Evolutionary conservation across 495 filamentous ascomycete species (phyloP), one percentile per base, ranked within the genome.

Genomic region (Articulospora tetracladia): DNA sequence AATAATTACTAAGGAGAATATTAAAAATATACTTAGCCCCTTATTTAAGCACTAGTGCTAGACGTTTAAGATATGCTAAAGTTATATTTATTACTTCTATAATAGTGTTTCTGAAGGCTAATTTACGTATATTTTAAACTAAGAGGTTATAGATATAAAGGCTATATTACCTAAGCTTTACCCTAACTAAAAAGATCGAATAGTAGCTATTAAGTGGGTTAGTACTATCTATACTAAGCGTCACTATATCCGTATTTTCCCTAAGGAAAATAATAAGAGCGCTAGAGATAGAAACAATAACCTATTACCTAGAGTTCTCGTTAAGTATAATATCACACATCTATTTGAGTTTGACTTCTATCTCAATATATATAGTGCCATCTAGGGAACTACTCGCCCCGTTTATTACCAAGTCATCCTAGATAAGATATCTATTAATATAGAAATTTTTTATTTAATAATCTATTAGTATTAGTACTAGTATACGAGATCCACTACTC

Each of bases 401-500:
- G 86, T 89, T 1, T 87, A 92, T 65, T 97, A 97, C 68, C 85
- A 90, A 62, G 88, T 96, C 25, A 78, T 98, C 51, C 69, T 86
- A 49, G 92, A 98, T 70, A 90, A 98, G 66, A 84, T 83, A 41
- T 73, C 76, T 15, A 76, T 89, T 57, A 70, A 76, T 17, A 76
- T 83, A 0, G 85, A 90, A 49, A 79, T 85, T 3, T 78, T 98
- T 3, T 87, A 96, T 66, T 81, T 79, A 53, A 86, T 97, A 77
- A 86, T 97, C 28, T 97, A 96, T 66, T 87, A 96, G 55, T 91
- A 95, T 49, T 93, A 86, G 62, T 97, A 94, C 72, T 89, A 94
- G 64, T 98, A 95, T 66, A 87, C 89, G 63, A 84, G 94, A 12
- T 89, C 93, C 0, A 98, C 93, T 0, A 97, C 92, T 0, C 90